Percentiles rank a stretch among this genome's conserved stretches.
phyloP scores from a whole-genome alignment of 1,139 yeast genomes.

The Keqinozyma sinolaborantium region DNA sequence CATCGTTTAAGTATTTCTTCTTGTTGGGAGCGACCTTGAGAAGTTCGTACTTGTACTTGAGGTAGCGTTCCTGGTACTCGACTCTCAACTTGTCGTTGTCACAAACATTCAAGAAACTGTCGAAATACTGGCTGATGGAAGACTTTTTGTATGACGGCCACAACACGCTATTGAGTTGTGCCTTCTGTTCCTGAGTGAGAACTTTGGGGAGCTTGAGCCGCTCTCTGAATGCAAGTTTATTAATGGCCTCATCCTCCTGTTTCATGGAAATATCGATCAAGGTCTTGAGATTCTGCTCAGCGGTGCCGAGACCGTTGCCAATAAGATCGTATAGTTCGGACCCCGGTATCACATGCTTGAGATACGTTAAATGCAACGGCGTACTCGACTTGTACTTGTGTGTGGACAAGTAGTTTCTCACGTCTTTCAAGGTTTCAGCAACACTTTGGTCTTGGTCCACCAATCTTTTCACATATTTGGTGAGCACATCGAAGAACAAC shows the following conservation, averaged over 20 bases:
- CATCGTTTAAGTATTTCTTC: slow-evolving; percentile 27
- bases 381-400: slow-evolving; percentile 26
- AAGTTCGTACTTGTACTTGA: slow-evolving; percentile 54
- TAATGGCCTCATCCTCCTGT: slow-evolving; percentile 37
- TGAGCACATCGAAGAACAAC: slow-evolving; percentile 45
- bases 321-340: slow-evolving; percentile 54
- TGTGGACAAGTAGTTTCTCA: slow-evolving; percentile 40
- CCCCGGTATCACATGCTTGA: slow-evolving; percentile 61
- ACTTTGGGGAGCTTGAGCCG: slow-evolving; percentile 37
- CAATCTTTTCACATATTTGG: slow-evolving; percentile 16
- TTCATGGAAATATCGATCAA: slow-evolving; percentile 45
- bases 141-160: slow-evolving; percentile 51
- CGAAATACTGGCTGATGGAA: slow-evolving; percentile 51
- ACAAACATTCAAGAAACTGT: slow-evolving; percentile 53
- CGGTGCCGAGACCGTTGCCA: slow-evolving; percentile 47
- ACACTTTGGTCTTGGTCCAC: slow-evolving; percentile 26
- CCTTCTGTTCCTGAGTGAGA: slow-evolving; percentile 28
- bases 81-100: slow-evolving; percentile 62
- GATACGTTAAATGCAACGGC: slow-evolving; percentile 41
- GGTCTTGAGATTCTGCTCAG: slow-evolving; percentile 42
- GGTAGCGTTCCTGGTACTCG: slow-evolving; percentile 54
- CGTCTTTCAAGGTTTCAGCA: slow-evolving; percentile 46
- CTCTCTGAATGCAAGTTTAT: slow-evolving; percentile 26
- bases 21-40: slow-evolving; percentile 46
- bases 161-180: slow-evolving; percentile 35